Conservation (phyloP, 768 basidiomycete genomes). For the Kwoniella dejecticola region DNA sequence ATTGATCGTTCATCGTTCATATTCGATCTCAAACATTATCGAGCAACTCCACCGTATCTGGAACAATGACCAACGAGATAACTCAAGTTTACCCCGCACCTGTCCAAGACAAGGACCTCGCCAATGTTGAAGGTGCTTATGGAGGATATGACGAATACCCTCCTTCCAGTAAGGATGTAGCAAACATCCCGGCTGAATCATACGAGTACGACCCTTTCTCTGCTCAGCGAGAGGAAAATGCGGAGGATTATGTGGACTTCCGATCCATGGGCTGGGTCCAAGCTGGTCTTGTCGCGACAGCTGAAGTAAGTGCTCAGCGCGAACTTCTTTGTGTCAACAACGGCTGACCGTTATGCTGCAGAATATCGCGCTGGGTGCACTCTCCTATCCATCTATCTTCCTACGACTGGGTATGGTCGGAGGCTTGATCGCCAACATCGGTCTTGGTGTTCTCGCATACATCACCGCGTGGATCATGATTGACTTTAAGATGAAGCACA, state of each 20-base stretch:
- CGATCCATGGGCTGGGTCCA: slow-evolving; percentile 40
- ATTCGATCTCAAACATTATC: neutral
- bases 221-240: slow-evolving; percentile 23
- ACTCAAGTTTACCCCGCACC: slow-evolving; percentile 2
- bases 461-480: slow-evolving; percentile 40
- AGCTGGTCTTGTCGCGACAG: slow-evolving; percentile 39
- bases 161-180: slow-evolving; percentile 6
- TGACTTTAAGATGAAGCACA: slow-evolving; percentile 40
- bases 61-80: slow-evolving; percentile 5
- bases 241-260: slow-evolving; percentile 38
- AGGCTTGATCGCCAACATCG: slow-evolving; percentile 32
- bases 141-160: slow-evolving; percentile 6
- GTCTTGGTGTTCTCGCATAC: slow-evolving; percentile 32
- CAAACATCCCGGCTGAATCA: slow-evolving; percentile 5
- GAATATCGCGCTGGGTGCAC: slow-evolving; percentile 37
- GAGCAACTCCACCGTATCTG: neutral
- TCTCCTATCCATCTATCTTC: slow-evolving; percentile 42
- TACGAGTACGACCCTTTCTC: slow-evolving; percentile 17
- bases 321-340: neutral
- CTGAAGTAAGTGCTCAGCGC: slow-evolving; percentile 26
- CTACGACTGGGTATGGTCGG: slow-evolving; percentile 39
- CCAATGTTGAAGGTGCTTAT: neutral
- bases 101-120: slow-evolving; percentile 4
- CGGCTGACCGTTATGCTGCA: neutral
- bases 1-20: neutral